phyloP scores from a whole-genome alignment of 345 rosid genomes.

The Cardamine chenopodiifolia region DNA sequence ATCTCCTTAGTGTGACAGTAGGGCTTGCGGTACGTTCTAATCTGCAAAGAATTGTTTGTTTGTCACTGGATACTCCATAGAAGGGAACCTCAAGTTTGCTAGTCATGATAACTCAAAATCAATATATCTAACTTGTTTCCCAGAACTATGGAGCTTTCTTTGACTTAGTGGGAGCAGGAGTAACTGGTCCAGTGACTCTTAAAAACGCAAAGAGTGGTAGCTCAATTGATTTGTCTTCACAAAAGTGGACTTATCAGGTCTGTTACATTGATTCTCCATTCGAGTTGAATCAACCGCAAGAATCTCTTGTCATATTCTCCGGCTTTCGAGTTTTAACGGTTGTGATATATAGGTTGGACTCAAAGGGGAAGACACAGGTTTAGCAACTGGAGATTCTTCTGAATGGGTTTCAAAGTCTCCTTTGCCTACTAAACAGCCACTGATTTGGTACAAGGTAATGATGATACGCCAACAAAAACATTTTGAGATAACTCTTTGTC shows the following conservation, averaged over 20 bases:
- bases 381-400: slow-evolving; percentile 67
- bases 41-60: neutral
- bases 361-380: slow-evolving; percentile 78
- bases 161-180: slow-evolving; percentile 77
- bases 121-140: neutral
- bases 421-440: slow-evolving; percentile 75
- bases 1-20: slow-evolving; percentile 89
- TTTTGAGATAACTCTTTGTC: neutral
- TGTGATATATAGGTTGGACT: slow-evolving; percentile 69
- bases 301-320: slow-evolving; percentile 11
- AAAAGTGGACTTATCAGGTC: slow-evolving; percentile 93
- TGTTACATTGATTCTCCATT: slow-evolving; percentile 9
- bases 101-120: slow-evolving; percentile 5
- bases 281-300: neutral
- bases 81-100: neutral
- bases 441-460: slow-evolving; percentile 94
- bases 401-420: slow-evolving; percentile 67
- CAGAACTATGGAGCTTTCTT: slow-evolving; percentile 95
- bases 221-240: slow-evolving; percentile 63
- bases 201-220: slow-evolving; percentile 58
- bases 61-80: neutral
- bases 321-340: slow-evolving; percentile 4
- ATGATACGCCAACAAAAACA: neutral
- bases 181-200: slow-evolving; percentile 86
- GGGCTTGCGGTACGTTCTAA: slow-evolving; percentile 74